Evolutionary conservation across 257 asterid genomes (phyloP), one percentile per base, ranked within the genome.

Genomic region (Ajuga chamaepitys): DNA sequence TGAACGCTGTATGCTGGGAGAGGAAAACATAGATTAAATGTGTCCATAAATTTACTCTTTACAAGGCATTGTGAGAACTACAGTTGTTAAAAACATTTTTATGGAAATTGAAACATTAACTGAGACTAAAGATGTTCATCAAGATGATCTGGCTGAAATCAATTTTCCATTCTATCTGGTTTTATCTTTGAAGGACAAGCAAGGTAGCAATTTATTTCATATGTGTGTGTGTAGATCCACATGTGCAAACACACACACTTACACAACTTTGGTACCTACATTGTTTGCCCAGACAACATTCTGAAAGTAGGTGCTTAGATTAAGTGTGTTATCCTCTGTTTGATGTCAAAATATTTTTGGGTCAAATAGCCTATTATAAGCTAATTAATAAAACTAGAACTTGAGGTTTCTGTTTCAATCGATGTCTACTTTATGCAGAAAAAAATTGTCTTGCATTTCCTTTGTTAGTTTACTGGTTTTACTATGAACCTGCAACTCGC

Each of bases 1-100:
- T 67, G 80, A 80, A 67, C 63, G 76, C 46, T 72, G 81, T 72
- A 45, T 77, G 81, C 66, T 56, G 82, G 77, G 81, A 67, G 71
- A 73, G 75, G 70, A 66, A 64, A 77, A 61, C 64, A 17, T 73
- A 80, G 85, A 72, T 77, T 69, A 79, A 80, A 66, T 66, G 74
- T 70, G 73, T 42, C 71, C 64, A 74, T 74, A 69, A n/a, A 51
- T 62, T 71, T 68, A 54, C 74, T 50, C 42, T 54, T 73, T 62
- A 50, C 47, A 67, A 64, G 82, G 76, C 74, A 76, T 61, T 78
- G 73, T 78, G 74, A 51, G 74, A 69, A 67, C 44, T 45, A 52
- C 63, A 79, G 79, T 59, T 73, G 67, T 62, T 73, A 25, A 42
- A 58, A 58, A 34, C 57, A 37, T 41, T 62, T 78, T 62, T 54